Percentiles rank a stretch among this genome's conserved stretches.
phyloP scores from a whole-genome alignment of 1,284 basidiomycete species.

The Stygiomarasmius scandens region DNA sequence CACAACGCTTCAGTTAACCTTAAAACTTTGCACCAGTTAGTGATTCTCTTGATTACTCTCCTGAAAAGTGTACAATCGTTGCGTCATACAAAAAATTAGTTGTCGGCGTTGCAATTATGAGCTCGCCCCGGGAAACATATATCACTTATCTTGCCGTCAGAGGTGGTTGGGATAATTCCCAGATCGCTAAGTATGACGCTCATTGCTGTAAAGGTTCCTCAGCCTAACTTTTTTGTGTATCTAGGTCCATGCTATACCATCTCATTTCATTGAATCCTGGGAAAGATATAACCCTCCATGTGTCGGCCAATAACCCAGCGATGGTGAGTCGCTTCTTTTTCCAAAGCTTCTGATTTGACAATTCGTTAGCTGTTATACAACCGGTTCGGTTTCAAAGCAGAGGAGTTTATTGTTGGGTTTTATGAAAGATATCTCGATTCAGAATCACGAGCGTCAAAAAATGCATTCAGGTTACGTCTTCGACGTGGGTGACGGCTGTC shows the following conservation, averaged over 20 bases:
- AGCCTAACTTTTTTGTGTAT: conserved; percentile 4
- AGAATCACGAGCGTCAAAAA: conserved; percentile 69
- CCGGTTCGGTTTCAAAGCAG: conserved; percentile 82
- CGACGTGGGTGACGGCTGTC: conserved; percentile 14
- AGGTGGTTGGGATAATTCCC: conserved; percentile 75
- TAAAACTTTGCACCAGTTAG: conserved; percentile 46
- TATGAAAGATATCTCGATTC: conserved; percentile 74
- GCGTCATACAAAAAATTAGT: conserved; percentile 72
- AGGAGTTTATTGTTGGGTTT: conserved; percentile 78
- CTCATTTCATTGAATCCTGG: conserved; percentile 69
- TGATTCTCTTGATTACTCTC: conserved; percentile 65
- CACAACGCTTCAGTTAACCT: neutral
- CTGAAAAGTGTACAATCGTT: conserved; percentile 71
- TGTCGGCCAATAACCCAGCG: conserved; percentile 77
- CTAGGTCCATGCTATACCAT: conserved; percentile 78
- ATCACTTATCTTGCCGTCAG: conserved; percentile 78
- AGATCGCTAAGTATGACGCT: conserved; percentile 67
- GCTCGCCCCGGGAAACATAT: conserved; percentile 78
- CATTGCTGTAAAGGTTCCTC: neutral
- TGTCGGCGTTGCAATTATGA: conserved; percentile 73
- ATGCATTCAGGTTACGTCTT: conserved; percentile 67
- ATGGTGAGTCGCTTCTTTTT: conserved; percentile 50
- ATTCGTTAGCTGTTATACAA: conserved; percentile 69
- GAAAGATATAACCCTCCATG: conserved; percentile 77
- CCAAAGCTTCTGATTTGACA: neutral